Percentiles rank a stretch among this genome's conserved stretches.
These are phyloP conservation scores for Microascus cirrosus DNA, from an alignment of 2,329 filamentous ascomycete species.

Conservation along the genomic window DNA sequence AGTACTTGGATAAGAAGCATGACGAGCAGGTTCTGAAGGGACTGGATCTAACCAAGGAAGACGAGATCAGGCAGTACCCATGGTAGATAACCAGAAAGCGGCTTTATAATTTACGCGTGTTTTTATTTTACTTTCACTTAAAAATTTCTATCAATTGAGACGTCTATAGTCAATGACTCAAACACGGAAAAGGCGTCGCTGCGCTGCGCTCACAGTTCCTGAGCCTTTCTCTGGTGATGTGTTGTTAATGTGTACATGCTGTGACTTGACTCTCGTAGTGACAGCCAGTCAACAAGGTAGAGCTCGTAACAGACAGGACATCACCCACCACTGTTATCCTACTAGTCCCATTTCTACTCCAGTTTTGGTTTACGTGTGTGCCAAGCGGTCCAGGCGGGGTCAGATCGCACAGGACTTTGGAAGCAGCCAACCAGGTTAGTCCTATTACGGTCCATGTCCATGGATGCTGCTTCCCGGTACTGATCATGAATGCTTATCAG, in stretches of 20 bases:
- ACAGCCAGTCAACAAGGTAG: background rate
- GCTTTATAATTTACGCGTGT: background rate
- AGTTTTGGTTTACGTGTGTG: background rate
- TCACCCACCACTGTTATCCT: background rate
- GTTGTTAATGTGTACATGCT: background rate
- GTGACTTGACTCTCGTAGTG: too few relatives aligned
- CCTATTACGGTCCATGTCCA: background rate
- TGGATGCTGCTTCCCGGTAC: background rate
- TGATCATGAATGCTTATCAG: background rate
- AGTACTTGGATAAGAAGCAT: constrained; percentile 67
- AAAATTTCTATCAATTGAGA: background rate
- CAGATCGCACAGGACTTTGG: background rate
- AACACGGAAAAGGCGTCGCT: background rate
- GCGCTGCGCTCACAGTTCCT: background rate
- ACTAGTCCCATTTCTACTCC: background rate
- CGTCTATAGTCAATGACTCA: background rate
- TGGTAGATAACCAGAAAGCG: constrained; percentile 21
- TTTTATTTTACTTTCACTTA: background rate
- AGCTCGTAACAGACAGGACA: background rate
- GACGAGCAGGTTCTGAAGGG: constrained; percentile 60
- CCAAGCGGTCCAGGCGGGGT: background rate
- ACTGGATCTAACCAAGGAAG: constrained; percentile 49
- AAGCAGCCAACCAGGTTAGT: background rate
- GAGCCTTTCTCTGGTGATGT: background rate
- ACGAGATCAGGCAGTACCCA: constrained; percentile 51